Base-by-base conservation (phyloP, 1,139 yeast species). In the Candida sanyaensis region DNA sequence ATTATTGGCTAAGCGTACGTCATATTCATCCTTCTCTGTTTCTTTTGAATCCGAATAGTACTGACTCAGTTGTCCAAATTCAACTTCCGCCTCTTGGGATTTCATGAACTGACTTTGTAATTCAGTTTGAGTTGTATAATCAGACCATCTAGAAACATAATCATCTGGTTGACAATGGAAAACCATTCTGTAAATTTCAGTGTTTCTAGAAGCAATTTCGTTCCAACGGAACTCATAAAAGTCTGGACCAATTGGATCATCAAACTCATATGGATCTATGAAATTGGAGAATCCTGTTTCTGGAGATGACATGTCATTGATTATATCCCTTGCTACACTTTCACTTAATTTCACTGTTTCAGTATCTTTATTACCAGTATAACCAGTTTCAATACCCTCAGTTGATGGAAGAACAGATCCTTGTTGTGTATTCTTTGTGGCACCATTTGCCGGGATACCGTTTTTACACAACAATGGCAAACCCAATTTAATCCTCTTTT, bases 151-250 rank as follows among this genome's bases (percentile, higher is more conserved):
- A 23, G 77, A 75, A 11, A 93, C 98, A 12, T 80, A 75, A 62
- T 93, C 90, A 65, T 95, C 99, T 0, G 99, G 99, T 63, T 93
- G 98, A 54, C 91, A 84, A 55, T 92, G 93, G 77, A 95, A 95
- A 2, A 93, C 90, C 66, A 86, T 76, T 51, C 97, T 77, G 69
- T 80, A 95, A 6, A 93, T 71, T 51, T 81, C 78, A 0, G 98
- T 91, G 61, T 95, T 95, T 57, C 92, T 78, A 50, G 87, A 73
- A 0, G 99, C 98, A 61, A 82, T 83, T 9, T 88, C 86, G 60
- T 77, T 81, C 97, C 97, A 93, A n/a, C 86, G 66, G 55, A 90
- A 96, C 58, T 88, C 93, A 61, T 84, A 89, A 62, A 95, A 93
- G 4, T 80, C 81, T 10, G 81, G 86, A 51, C 78, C 81, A 42